Conservation (phyloP, 2,329 filamentous ascomycete species). For the Arachnopeziza araneosa region DNA sequence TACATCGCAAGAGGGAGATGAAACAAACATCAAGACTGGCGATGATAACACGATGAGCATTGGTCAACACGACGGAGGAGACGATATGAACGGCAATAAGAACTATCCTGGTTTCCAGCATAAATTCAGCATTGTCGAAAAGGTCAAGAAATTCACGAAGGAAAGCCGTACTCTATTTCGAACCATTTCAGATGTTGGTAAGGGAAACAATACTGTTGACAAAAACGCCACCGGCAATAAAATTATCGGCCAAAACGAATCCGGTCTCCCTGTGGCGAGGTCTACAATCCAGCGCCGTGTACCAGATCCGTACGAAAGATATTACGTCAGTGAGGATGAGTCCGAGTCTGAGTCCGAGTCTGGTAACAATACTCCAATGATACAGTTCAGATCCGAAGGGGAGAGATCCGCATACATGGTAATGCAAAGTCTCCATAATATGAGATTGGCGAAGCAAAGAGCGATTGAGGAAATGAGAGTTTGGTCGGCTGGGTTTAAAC, state of each 20-base stretch:
- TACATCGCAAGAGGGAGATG: too few species aligned
- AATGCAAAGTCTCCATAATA: not conserved
- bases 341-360: not conserved
- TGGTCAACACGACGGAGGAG: not conserved
- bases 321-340: not conserved
- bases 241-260: too few species aligned
- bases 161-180: not conserved
- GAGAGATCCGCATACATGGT: not conserved
- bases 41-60: not conserved
- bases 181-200: not conserved
- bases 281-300: not conserved
- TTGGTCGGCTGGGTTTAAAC: not conserved
- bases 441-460: not conserved
- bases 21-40: too few species aligned
- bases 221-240: too few species aligned
- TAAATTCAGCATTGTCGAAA: not conserved
- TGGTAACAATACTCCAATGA: not conserved
- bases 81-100: not conserved
- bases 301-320: not conserved
- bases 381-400: not conserved
- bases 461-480: not conserved
- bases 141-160: not conserved
- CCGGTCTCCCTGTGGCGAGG: not conserved
- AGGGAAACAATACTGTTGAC: not conserved
- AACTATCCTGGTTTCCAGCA: too few species aligned